phyloP scores from a whole-genome alignment of 2,329 filamentous ascomycete genomes.

The Phialocephala sp. region DNA sequence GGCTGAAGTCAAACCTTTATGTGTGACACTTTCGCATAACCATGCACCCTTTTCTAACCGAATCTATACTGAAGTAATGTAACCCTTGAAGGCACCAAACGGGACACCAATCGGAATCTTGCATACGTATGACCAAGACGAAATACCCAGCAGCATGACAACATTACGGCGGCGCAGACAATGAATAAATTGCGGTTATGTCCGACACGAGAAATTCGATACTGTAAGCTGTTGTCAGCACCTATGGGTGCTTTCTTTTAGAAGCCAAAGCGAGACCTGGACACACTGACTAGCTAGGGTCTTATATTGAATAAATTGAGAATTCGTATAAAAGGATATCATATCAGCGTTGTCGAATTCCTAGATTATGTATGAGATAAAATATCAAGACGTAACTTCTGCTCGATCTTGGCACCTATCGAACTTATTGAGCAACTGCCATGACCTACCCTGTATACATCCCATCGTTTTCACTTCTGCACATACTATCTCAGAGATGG shows the following conservation, averaged over 20 bases:
- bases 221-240: neutral
- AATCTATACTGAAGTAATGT: neutral
- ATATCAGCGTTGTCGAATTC: too few relatives aligned
- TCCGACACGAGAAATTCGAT: neutral
- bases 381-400: too few relatives aligned
- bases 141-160: neutral
- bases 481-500: too few relatives aligned
- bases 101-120: neutral
- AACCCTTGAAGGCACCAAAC: neutral
- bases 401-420: too few relatives aligned
- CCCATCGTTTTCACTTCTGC: too few relatives aligned
- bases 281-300: too few relatives aligned
- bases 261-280: neutral
- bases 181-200: conserved; percentile 1
- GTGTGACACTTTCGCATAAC: neutral
- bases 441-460: too few relatives aligned
- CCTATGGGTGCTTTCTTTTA: neutral
- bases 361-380: too few relatives aligned
- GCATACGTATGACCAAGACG: neutral
- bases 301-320: too few relatives aligned
- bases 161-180: neutral
- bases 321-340: too few relatives aligned
- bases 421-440: too few relatives aligned
- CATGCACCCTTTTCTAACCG: neutral
- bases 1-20: neutral